phyloP scores from a whole-genome alignment of 495 filamentous ascomycete species.

The Tuber calosporum region DNA sequence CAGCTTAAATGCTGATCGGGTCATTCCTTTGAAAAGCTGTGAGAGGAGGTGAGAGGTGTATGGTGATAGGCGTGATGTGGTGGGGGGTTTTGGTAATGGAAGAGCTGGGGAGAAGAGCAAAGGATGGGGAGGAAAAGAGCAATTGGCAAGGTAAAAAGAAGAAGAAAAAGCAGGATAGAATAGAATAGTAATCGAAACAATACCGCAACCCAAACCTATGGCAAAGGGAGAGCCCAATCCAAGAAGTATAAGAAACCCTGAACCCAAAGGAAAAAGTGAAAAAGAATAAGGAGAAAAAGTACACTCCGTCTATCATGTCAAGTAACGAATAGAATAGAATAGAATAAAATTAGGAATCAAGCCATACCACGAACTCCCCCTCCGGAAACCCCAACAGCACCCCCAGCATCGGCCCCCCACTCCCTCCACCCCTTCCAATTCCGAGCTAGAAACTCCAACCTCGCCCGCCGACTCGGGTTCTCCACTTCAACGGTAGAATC shows the following conservation, averaged over 20 bases:
- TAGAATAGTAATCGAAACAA: not conserved
- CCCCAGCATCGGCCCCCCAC: constrained; percentile 16
- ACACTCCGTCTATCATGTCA: not conserved
- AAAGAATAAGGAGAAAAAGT: not conserved
- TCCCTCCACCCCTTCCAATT: constrained; percentile 36
- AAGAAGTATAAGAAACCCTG: not conserved
- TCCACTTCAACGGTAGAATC: constrained; percentile 27
- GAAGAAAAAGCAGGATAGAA: not conserved
- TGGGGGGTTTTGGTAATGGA: not conserved
- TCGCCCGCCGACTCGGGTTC: constrained; percentile 17
- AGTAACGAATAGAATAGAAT: not conserved
- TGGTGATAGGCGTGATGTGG: not conserved
- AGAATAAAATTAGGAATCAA: not conserved
- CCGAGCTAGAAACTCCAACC: constrained; percentile 30
- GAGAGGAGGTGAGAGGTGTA: not conserved
- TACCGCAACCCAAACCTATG: not conserved
- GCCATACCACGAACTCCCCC: constrained; percentile 19
- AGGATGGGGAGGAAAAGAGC: not conserved
- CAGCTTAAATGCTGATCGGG: not conserved
- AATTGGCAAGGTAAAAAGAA: not conserved
- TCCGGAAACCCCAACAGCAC: not conserved
- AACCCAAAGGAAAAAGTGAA: not conserved
- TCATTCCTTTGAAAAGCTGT: not conserved
- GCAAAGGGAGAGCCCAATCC: not conserved
- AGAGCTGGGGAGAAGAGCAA: not conserved